Conservation (phyloP, 192 early-diverging fungal genomes). For the Mortierella antarctica region DNA sequence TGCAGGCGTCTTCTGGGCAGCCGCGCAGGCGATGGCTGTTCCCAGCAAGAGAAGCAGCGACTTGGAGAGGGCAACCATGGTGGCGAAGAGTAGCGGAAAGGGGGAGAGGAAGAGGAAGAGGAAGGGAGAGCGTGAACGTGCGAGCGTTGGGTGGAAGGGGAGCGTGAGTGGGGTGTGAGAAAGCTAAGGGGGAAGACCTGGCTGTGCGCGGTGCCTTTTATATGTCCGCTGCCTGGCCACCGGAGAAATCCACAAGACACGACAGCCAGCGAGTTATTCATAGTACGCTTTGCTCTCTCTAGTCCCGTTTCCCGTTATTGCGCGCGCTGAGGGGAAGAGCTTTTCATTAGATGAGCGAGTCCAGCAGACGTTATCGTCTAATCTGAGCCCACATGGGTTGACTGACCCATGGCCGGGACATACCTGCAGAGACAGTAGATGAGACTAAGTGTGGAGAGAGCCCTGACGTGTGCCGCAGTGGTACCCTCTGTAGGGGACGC, state of each 20-base stretch:
- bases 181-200: slow-evolving; percentile 1
- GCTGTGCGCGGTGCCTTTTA: slow-evolving; percentile 9
- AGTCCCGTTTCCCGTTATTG: slow-evolving; percentile 1
- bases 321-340: slow-evolving; percentile 2
- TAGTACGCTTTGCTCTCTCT: slow-evolving; percentile 2
- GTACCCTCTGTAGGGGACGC: no score
- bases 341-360: neutral
- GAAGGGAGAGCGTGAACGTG: neutral
- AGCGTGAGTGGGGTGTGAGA: neutral
- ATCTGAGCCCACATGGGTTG: neutral
- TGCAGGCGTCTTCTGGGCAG: slow-evolving; percentile 22
- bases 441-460: neutral
- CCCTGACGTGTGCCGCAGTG: slow-evolving; percentile 3
- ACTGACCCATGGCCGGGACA: neutral
- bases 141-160: no score
- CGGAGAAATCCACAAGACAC: neutral
- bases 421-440: neutral
- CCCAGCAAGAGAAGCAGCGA: slow-evolving; percentile 23
- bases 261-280: neutral
- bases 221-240: neutral
- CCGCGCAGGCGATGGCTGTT: slow-evolving; percentile 24
- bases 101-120: neutral
- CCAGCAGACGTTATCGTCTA: neutral
- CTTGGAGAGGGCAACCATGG: slow-evolving; percentile 44
- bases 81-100: slow-evolving; percentile 12